Base-by-base conservation (phyloP, 1,139 yeast species). In the Protomyces pachydermus region DNA sequence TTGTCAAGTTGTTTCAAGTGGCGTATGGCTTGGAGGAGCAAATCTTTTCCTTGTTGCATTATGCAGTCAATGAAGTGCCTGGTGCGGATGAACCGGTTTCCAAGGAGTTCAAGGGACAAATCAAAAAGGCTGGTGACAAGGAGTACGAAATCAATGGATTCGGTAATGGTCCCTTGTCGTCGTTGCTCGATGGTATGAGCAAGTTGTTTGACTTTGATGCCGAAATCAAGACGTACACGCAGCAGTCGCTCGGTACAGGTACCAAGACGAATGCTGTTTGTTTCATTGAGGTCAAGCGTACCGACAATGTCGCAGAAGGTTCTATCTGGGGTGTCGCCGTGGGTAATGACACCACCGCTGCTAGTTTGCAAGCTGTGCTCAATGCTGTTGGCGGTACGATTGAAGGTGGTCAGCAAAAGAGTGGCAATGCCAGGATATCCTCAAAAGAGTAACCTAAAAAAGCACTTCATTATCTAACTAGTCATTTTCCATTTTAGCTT, bases 151-250 rank as follows among this genome's bases (percentile, higher is more conserved):
- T 54, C 55, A 64, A 69, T 39, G 98, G 98, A 70, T 75, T 78
- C 58, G 98, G 98, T 74, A 93, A 93, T 74, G 98, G 98, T 76
- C 98, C 97, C 67, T 87, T 93, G 71, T 93, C 98, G 32, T 88
- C 97, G 1, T 86, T 91, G 75, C 81, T 87, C 20, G 86, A 89
- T 75, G 97, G 96, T 16, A 76, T 93, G 69, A 79, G 86, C 53
- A 77, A 78, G 54, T 78, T 81, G 66, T 80, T 89, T 68, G 82
- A 82, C 54, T 79, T 84, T 66, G 76, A 78, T 65, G 78, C 91
- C 65, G 88, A 86, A 70, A 97, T 93, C 67, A 84, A 85, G 72
- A 82, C 87, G 74, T 93, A 93, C 77, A 87, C 87, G 67, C 98
- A 93, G 77, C 98, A 93, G 76, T 87, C 97, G 52, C 81, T 93